Conservation (phyloP, 495 filamentous ascomycete species). For the Neurospora sp. region DNA sequence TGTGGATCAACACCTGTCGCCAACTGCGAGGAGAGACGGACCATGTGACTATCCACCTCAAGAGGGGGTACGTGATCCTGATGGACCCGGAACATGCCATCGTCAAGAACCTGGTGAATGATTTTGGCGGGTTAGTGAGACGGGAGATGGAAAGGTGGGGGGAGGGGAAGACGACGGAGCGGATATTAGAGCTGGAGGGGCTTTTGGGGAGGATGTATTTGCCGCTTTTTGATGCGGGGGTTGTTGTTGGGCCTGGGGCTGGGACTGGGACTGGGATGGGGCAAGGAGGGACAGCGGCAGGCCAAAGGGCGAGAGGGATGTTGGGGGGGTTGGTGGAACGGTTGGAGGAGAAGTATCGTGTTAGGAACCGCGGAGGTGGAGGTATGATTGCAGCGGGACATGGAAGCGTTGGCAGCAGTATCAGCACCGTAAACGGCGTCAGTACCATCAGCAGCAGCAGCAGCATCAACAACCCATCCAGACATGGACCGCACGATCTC, state of each 20-base stretch:
- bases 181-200: slow-evolving; percentile 16
- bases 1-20: slow-evolving; percentile 15
- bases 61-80: slow-evolving; percentile 22
- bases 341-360: slow-evolving; percentile 3
- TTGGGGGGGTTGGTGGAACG: slow-evolving; percentile 1
- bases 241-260: not conserved
- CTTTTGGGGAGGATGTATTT: slow-evolving; percentile 20
- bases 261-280: not conserved
- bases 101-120: slow-evolving; percentile 5
- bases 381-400: not conserved
- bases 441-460: not conserved
- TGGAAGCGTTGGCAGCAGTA: not conserved
- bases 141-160: slow-evolving; percentile 2
- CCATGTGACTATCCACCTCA: slow-evolving; percentile 22
- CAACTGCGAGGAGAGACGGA: slow-evolving; percentile 10
- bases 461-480: not conserved
- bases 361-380: not conserved
- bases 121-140: slow-evolving; percentile 4
- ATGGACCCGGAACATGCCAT: slow-evolving; percentile 8
- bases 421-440: too few species aligned
- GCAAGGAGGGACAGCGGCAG: not conserved
- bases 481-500: not conserved
- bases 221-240: slow-evolving; percentile 13
- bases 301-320: slow-evolving; percentile 7
- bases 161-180: slow-evolving; percentile 9